These are phyloP conservation scores for Plectosphaerella plurivora DNA, from an alignment of 2,329 filamentous ascomycete species.

Conservation along the genomic window DNA sequence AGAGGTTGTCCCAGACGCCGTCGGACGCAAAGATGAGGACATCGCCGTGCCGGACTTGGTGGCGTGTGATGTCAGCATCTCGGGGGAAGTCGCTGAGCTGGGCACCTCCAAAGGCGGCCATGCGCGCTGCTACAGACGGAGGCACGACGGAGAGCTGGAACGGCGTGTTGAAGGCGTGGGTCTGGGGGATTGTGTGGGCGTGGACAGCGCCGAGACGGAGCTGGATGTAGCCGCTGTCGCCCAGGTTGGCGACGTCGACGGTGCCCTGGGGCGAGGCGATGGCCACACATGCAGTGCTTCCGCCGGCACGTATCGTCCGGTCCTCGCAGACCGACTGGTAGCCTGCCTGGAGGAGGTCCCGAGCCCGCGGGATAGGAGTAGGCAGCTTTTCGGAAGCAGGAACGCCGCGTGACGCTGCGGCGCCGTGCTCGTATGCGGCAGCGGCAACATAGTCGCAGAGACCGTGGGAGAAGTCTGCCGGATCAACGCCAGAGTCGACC, in stretches of 20 bases:
- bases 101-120: slow-evolving; percentile 76
- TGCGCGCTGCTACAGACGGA: slow-evolving; percentile 70
- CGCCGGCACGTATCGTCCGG: slow-evolving; percentile 69
- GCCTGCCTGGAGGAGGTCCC: slow-evolving; percentile 71
- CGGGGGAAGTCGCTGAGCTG: slow-evolving; percentile 79
- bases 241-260: slow-evolving; percentile 87
- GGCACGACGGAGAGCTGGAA: slow-evolving; percentile 91
- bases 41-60: slow-evolving; percentile 81
- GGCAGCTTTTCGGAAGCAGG: slow-evolving; percentile 17
- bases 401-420: slow-evolving; percentile 22
- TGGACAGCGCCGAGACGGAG: slow-evolving; percentile 82
- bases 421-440: slow-evolving; percentile 57
- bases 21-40: slow-evolving; percentile 92
- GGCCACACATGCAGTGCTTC: slow-evolving; percentile 88
- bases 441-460: slow-evolving; percentile 91
- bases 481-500: slow-evolving; percentile 88
- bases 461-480: slow-evolving; percentile 90
- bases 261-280: slow-evolving; percentile 68
- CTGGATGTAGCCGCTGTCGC: slow-evolving; percentile 90
- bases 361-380: slow-evolving; percentile 48
- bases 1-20: slow-evolving; percentile 93
- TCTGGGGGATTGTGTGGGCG: slow-evolving; percentile 78
- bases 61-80: slow-evolving; percentile 75
- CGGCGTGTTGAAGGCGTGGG: slow-evolving; percentile 95
- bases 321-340: slow-evolving; percentile 81